Evolutionary conservation across 176 grass and related monocot genomes (phyloP).

Genomic region (Phoenix dactylifera): DNA sequence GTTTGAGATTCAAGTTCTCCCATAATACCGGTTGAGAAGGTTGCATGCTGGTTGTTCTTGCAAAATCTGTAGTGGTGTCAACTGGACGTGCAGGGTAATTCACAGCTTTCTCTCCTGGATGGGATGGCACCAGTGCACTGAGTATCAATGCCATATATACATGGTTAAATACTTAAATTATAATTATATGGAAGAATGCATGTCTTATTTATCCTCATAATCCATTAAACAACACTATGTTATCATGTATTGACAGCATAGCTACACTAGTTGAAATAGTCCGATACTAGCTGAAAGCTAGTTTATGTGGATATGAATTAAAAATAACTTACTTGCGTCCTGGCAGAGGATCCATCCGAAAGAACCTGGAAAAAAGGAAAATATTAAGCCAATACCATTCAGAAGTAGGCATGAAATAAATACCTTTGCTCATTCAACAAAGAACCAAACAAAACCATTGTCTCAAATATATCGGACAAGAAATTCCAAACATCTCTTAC

Average conservation of each 20-base stretch:
- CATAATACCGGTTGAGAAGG: slow-evolving; percentile 69
- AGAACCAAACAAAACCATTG: too few species aligned
- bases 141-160: slow-evolving; percentile 23
- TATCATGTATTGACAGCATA: too few species aligned
- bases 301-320: not conserved
- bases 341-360: slow-evolving; percentile 87
- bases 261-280: too few species aligned
- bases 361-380: slow-evolving; percentile 59
- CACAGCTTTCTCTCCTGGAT: slow-evolving; percentile 75
- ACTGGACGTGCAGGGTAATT: slow-evolving; percentile 79
- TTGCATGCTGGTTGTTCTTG: slow-evolving; percentile 88
- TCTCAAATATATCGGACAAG: too few species aligned
- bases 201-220: too few species aligned
- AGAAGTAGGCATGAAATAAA: too few species aligned
- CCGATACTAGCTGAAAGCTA: not conserved
- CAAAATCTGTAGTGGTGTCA: slow-evolving; percentile 90
- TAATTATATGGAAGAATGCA: too few species aligned
- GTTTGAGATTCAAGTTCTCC: not conserved
- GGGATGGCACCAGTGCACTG: slow-evolving; percentile 73
- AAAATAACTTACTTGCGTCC: slow-evolving; percentile 85
- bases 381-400: not conserved
- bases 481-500: too few species aligned
- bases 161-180: too few species aligned
- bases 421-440: too few species aligned
- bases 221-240: too few species aligned